Conservation (phyloP, 2,329 filamentous ascomycete species). For the Didymella lethalis region DNA sequence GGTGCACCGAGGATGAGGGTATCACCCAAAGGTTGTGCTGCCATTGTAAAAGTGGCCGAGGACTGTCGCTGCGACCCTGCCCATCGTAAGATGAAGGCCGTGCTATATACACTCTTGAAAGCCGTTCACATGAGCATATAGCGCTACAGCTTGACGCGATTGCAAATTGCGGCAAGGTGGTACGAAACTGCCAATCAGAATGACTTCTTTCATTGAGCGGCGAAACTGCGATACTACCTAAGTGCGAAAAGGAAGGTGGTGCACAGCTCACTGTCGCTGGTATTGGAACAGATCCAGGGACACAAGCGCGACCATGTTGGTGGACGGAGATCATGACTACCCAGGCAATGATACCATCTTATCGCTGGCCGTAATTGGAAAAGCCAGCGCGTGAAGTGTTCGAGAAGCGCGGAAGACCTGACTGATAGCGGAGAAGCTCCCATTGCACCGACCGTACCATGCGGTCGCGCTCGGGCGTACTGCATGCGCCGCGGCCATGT, state of each 20-base stretch:
- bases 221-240: constrained; percentile 11
- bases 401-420: constrained; percentile 4
- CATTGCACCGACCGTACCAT: background rate
- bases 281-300: background rate
- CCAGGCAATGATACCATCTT: background rate
- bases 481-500: background rate
- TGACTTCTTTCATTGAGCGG: constrained; percentile 2
- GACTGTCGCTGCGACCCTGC: background rate
- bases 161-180: constrained; percentile 9
- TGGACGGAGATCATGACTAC: background rate
- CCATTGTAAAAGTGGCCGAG: constrained; percentile 13
- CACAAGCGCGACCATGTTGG: background rate
- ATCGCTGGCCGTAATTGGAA: background rate
- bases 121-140: constrained; percentile 7
- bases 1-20: constrained; percentile 21
- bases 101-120: background rate
- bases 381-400: constrained; percentile 2
- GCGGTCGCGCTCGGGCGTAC: background rate
- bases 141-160: constrained; percentile 7
- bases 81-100: background rate
- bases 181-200: constrained; percentile 12
- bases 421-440: constrained; percentile 1
- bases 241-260: constrained; percentile 22
- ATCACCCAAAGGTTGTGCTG: constrained; percentile 24
- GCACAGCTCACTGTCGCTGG: background rate